A percentile compares a stretch with the other conserved stretches of the same genome.
Conservation (phyloP, 345 rosid genomes). For the Aquilaria malaccensis region DNA sequence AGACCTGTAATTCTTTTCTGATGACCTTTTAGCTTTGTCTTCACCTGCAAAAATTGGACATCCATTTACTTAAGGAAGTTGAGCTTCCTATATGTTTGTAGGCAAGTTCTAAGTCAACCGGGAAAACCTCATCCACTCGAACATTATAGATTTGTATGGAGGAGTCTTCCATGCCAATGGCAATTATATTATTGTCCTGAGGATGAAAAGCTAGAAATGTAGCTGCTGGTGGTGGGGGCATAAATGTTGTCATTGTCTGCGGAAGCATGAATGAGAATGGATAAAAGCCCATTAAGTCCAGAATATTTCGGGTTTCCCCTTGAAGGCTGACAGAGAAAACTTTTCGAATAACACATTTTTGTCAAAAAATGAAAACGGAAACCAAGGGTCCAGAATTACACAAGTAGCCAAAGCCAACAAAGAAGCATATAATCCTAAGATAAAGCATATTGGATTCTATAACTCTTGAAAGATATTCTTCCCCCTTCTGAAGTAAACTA, state of each 20-base stretch:
- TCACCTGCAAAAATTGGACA: slow-evolving; percentile 36
- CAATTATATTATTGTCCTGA: slow-evolving; percentile 60
- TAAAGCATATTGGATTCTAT: too few relatives aligned
- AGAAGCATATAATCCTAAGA: too few relatives aligned
- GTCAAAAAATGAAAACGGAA: too few relatives aligned
- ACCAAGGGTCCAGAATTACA: too few relatives aligned
- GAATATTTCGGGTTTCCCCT: too few relatives aligned
- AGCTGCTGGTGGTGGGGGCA: slow-evolving; percentile 80
- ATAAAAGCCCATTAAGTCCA: too few relatives aligned
- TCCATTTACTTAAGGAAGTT: neutral
- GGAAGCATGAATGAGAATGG: too few relatives aligned
- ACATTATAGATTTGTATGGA: slow-evolving; percentile 64
- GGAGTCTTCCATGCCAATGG: slow-evolving; percentile 86
- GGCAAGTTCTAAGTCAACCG: slow-evolving; percentile 5
- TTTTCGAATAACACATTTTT: too few relatives aligned
- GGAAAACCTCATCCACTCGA: slow-evolving; percentile 53
- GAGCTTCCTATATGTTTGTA: slow-evolving; percentile 1
- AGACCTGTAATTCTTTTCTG: slow-evolving; percentile 87
- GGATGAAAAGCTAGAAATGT: slow-evolving; percentile 83
- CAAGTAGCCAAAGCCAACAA: too few relatives aligned
- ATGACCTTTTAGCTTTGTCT: slow-evolving; percentile 70
- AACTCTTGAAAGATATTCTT: neutral
- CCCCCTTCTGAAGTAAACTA: neutral
- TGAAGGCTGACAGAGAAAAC: too few relatives aligned
- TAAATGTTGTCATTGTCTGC: slow-evolving; percentile 73